phyloP scores from a whole-genome alignment of 1,139 yeast species.

The Barnettozyma hawaiiensis region DNA sequence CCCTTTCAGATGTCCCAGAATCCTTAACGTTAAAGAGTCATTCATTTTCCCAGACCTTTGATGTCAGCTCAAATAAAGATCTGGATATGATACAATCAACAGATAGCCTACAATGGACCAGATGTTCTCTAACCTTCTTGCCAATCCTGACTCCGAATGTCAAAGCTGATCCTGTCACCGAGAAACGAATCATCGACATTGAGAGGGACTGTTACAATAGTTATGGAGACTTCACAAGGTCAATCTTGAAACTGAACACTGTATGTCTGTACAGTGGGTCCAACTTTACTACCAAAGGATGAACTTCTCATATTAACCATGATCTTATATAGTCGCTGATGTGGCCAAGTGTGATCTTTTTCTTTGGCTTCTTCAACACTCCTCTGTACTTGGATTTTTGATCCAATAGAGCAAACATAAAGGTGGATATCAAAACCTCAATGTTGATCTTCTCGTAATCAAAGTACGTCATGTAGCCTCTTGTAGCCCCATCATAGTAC shows the following conservation, averaged over 20 bases:
- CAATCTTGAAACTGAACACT: conserved; percentile 11
- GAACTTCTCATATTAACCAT: neutral
- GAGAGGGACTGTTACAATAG: conserved; percentile 21
- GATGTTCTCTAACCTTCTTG: conserved; percentile 32
- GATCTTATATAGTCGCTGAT: neutral
- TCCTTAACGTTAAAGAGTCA: conserved; percentile 24
- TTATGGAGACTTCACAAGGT: conserved; percentile 18
- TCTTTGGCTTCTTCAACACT: conserved; percentile 3
- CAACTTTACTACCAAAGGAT: conserved; percentile 11
- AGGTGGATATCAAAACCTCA: conserved; percentile 22
- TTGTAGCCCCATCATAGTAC: conserved; percentile 4
- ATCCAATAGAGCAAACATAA: conserved; percentile 15
- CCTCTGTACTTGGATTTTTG: conserved; percentile 10
- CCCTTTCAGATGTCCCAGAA: conserved; percentile 9
- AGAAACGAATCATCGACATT: conserved; percentile 30
- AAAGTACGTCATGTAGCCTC: conserved; percentile 14
- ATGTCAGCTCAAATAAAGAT: conserved; percentile 18
- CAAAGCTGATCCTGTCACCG: conserved; percentile 33
- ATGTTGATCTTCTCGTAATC: conserved; percentile 20
- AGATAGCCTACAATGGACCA: conserved; percentile 31
- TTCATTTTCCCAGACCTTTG: conserved; percentile 29
- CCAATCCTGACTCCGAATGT: conserved; percentile 33
- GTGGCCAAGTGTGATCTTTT: neutral
- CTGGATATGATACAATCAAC: conserved; percentile 24
- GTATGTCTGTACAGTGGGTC: conserved; percentile 20